phyloP scores from a whole-genome alignment of 805 yeast genomes.

The Teunomyces kruisii region DNA sequence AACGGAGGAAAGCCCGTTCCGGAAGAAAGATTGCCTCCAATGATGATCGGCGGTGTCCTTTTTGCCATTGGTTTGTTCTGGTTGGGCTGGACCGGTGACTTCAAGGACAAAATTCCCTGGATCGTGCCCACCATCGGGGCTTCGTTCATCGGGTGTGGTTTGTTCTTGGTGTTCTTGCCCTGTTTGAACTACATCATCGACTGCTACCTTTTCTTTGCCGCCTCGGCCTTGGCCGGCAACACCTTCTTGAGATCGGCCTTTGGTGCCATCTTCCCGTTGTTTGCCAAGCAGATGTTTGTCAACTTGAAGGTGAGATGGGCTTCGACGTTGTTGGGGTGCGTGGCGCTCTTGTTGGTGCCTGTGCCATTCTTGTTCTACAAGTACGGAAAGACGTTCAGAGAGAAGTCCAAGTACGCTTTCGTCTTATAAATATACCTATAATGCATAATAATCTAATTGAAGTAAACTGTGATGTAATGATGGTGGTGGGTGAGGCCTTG shows the following conservation, averaged over 20 bases:
- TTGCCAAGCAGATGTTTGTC: slow-evolving; percentile 52
- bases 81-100: slow-evolving; percentile 88
- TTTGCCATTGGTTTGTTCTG: slow-evolving; percentile 82
- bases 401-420: slow-evolving; percentile 14
- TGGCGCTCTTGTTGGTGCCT: slow-evolving; percentile 51
- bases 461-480: no score
- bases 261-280: slow-evolving; percentile 63
- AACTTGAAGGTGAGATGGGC: slow-evolving; percentile 57
- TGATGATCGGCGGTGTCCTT: slow-evolving; percentile 67
- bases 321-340: slow-evolving; percentile 50
- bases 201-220: slow-evolving; percentile 56
- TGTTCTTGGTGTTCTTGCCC: slow-evolving; percentile 58
- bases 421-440: slow-evolving; percentile 7
- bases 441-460: background rate
- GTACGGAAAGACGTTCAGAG: slow-evolving; percentile 39
- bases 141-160: slow-evolving; percentile 41
- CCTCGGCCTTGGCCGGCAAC: slow-evolving; percentile 65
- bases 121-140: slow-evolving; percentile 58
- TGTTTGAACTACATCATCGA: slow-evolving; percentile 62
- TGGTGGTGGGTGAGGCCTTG: no score
- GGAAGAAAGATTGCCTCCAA: slow-evolving; percentile 75
- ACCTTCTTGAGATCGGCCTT: slow-evolving; percentile 58
- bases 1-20: slow-evolving; percentile 59
- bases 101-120: slow-evolving; percentile 74
- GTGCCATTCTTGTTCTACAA: slow-evolving; percentile 55